A percentile compares a stretch with the other conserved stretches of the same genome.
phyloP scores from a whole-genome alignment of 768 basidiomycete genomes.

The Boletus sp. region DNA sequence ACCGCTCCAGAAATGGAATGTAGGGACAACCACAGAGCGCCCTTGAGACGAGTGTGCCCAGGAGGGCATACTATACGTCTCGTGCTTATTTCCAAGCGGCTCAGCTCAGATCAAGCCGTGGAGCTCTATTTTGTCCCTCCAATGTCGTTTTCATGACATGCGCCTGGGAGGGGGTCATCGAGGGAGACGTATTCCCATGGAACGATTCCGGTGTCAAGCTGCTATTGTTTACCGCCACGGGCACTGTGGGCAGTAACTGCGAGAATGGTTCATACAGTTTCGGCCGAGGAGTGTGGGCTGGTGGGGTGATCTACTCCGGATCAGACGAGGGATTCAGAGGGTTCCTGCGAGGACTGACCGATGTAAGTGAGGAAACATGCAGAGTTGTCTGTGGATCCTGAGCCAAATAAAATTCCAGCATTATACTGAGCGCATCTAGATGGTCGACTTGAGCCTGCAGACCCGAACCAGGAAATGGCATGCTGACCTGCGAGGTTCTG shows the following conservation, averaged over 20 bases:
- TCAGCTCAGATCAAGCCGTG: slow-evolving; percentile 31
- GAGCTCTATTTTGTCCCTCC: slow-evolving; percentile 18
- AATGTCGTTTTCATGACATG: slow-evolving; percentile 8
- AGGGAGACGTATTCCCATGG: slow-evolving; percentile 56
- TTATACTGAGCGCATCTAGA: slow-evolving; percentile 59
- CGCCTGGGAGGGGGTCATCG: slow-evolving; percentile 26
- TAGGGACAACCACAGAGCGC: neutral
- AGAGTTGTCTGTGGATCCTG: slow-evolving; percentile 53
- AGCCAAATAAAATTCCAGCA: slow-evolving; percentile 69
- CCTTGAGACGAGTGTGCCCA: neutral
- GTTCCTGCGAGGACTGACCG: slow-evolving; percentile 39
- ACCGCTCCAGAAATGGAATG: neutral
- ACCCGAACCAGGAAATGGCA: neutral
- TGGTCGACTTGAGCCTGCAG: slow-evolving; percentile 1
- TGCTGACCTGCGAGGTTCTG: slow-evolving; percentile 55
- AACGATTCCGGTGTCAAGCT: slow-evolving; percentile 57
- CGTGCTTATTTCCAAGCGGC: neutral
- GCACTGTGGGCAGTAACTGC: slow-evolving; percentile 26
- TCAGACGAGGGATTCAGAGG: slow-evolving; percentile 4
- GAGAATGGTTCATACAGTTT: slow-evolving; percentile 41
- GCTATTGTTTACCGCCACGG: slow-evolving; percentile 31
- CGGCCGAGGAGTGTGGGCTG: slow-evolving; percentile 36
- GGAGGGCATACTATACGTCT: neutral
- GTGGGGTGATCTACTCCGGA: slow-evolving; percentile 45
- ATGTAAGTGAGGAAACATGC: slow-evolving; percentile 47